Percentiles rank a stretch among this genome's conserved stretches.
phyloP scores from a whole-genome alignment of 257 asterid genomes.

The Solanum sitiens region DNA sequence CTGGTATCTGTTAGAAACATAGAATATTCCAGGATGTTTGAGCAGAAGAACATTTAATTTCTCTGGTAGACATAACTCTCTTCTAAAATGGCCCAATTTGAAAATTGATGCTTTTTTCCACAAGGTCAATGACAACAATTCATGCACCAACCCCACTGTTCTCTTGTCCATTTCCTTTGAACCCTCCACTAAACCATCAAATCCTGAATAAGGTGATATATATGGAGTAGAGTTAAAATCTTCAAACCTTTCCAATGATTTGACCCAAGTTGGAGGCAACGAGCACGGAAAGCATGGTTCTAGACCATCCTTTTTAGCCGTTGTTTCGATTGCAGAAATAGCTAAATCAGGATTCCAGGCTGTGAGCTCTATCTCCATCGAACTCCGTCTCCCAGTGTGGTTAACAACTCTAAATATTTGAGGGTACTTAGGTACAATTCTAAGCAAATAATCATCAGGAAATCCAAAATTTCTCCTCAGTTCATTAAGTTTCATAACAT shows the following conservation, averaged over 20 bases:
- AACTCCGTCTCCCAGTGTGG: conserved; percentile 57
- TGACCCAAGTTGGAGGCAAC: conserved; percentile 54
- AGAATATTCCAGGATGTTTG: conserved; percentile 66
- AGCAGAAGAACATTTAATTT: conserved; percentile 63
- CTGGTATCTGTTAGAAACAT: conserved; percentile 5
- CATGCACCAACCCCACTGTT: conserved; percentile 62
- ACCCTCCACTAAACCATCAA: conserved; percentile 27
- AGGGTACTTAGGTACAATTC: conserved; percentile 68
- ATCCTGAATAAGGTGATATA: conserved; percentile 55
- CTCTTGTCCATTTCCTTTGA: conserved; percentile 68
- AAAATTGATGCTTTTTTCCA: conserved; percentile 74
- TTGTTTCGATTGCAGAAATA: conserved; percentile 46
- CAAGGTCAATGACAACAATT: conserved; percentile 61
- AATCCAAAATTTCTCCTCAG: conserved; percentile 33
- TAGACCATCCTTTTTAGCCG: conserved; percentile 36
- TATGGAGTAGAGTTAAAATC: conserved; percentile 74
- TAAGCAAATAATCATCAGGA: conserved; percentile 81
- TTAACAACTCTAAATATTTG: conserved; percentile 57
- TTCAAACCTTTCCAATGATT: conserved; percentile 48
- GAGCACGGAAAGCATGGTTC: conserved; percentile 56
- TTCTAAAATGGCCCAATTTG: conserved; percentile 64
- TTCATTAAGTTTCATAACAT: conserved; percentile 55
- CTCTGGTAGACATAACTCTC: conserved; percentile 66
- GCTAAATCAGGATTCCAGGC: conserved; percentile 45
- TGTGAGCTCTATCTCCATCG: conserved; percentile 75